phyloP scores from a whole-genome alignment of 1,139 yeast species.

The Blastobotrys raffinosifermentans region DNA sequence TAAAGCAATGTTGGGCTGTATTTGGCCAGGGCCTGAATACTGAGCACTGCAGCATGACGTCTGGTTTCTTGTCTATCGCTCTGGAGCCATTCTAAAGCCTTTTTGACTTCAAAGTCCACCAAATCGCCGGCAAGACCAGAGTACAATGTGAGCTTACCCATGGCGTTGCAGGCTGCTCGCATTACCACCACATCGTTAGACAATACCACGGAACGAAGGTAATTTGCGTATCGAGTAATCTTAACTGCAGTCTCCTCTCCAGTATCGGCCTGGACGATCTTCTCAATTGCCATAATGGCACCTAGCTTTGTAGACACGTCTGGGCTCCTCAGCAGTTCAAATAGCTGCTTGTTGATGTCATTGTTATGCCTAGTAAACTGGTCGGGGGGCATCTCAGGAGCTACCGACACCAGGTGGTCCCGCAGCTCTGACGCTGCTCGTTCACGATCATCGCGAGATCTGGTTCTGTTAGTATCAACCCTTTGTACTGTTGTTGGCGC shows the following conservation, averaged over 20 bases:
- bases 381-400: constrained; percentile 71
- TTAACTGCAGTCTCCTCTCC: constrained; percentile 78
- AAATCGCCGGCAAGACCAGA: constrained; percentile 89
- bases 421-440: constrained; percentile 57
- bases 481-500: too few species aligned
- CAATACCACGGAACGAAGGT: constrained; percentile 72
- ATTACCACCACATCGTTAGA: constrained; percentile 79
- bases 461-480: constrained; percentile 7
- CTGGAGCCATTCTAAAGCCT: constrained; percentile 87
- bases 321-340: constrained; percentile 73
- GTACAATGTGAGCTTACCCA: constrained; percentile 84
- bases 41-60: constrained; percentile 85
- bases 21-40: constrained; percentile 75
- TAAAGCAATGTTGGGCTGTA: constrained; percentile 83
- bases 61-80: constrained; percentile 76
- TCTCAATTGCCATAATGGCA: constrained; percentile 85
- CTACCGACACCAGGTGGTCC: constrained; percentile 59
- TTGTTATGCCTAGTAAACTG: constrained; percentile 76
- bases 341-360: constrained; percentile 80
- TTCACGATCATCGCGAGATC: constrained; percentile 30
- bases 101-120: constrained; percentile 86
- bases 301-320: constrained; percentile 74
- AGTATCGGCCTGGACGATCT: constrained; percentile 72
- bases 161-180: constrained; percentile 77
- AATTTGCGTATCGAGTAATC: constrained; percentile 85